phyloP scores from a whole-genome alignment of 164 flowering plant species.

The Tinospora cordifolia region DNA sequence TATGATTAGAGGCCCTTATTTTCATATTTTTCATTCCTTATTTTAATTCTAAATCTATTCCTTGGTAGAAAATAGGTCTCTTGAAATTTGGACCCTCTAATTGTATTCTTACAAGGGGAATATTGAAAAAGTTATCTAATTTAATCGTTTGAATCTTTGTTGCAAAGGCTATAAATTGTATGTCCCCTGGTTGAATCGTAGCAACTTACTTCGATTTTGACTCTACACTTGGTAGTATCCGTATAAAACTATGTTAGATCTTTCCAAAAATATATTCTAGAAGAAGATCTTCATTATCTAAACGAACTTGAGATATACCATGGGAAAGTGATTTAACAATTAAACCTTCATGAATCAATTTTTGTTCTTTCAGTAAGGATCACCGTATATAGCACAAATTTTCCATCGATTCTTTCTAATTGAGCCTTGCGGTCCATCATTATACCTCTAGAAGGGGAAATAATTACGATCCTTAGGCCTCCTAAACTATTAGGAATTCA shows the following conservation, averaged over 20 bases:
- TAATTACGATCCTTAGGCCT: not conserved
- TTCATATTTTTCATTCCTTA: too few species aligned
- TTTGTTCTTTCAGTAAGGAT: constrained; percentile 11
- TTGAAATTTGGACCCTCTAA: too few species aligned
- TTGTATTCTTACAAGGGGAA: too few species aligned
- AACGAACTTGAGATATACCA: constrained; percentile 29
- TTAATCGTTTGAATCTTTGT: too few species aligned
- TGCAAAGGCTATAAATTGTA: too few species aligned
- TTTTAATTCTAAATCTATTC: too few species aligned
- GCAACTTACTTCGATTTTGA: too few species aligned
- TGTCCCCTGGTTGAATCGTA: too few species aligned
- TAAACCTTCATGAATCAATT: constrained; percentile 24
- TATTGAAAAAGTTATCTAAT: too few species aligned
- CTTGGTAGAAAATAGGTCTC: too few species aligned
- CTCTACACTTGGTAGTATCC: constrained; percentile 30
- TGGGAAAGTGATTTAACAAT: constrained; percentile 30
- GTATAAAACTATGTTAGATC: constrained; percentile 24
- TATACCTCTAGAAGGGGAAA: not conserved
- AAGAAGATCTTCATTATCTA: constrained; percentile 17
- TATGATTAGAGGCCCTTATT: too few species aligned
- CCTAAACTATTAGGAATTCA: too few species aligned
- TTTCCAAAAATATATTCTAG: constrained; percentile 20
- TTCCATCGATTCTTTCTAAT: not conserved
- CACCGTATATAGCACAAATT: not conserved
- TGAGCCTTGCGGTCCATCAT: not conserved